Evolutionary conservation across 2,329 filamentous ascomycete species (phyloP).

Genomic region (Teratosphaeria viscida): DNA sequence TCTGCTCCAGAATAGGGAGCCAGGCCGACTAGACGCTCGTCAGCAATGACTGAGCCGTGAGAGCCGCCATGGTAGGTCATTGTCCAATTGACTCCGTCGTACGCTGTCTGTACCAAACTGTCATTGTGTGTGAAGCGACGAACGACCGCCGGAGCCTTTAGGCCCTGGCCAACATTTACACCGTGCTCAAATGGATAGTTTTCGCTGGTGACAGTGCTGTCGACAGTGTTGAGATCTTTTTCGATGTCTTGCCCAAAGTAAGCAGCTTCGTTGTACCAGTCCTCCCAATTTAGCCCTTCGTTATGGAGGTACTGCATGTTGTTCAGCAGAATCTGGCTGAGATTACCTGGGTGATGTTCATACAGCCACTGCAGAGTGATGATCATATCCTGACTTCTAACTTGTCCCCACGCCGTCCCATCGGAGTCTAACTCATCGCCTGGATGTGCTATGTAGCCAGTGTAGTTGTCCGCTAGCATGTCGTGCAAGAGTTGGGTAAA

Average conservation of each 20-base stretch:
- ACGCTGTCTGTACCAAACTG: conserved; percentile 29
- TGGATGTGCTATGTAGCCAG: conserved; percentile 38
- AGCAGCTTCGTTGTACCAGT: conserved; percentile 23
- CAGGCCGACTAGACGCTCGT: conserved; percentile 39
- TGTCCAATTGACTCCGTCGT: conserved; percentile 38
- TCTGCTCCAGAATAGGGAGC: conserved; percentile 37
- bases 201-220: conserved; percentile 11
- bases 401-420: conserved; percentile 27
- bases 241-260: conserved; percentile 17
- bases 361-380: conserved; percentile 40
- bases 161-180: conserved; percentile 39
- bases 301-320: conserved; percentile 36
- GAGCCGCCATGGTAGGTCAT: conserved; percentile 39
- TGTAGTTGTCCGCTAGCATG: conserved; percentile 46
- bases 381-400: conserved; percentile 35
- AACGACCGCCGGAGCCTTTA: conserved; percentile 38
- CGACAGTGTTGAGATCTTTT: conserved; percentile 13
- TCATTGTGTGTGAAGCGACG: conserved; percentile 38
- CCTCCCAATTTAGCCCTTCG: conserved; percentile 23
- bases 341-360: conserved; percentile 33
- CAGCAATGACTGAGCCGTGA: conserved; percentile 40
- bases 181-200: conserved; percentile 35
- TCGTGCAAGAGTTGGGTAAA: conserved; percentile 42
- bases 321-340: conserved; percentile 28
- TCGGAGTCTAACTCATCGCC: conserved; percentile 32